A percentile compares a stretch with the other conserved stretches of the same genome.
Conservation (phyloP, 2,329 filamentous ascomycete species). For the Ophiostoma tasmaniense region DNA sequence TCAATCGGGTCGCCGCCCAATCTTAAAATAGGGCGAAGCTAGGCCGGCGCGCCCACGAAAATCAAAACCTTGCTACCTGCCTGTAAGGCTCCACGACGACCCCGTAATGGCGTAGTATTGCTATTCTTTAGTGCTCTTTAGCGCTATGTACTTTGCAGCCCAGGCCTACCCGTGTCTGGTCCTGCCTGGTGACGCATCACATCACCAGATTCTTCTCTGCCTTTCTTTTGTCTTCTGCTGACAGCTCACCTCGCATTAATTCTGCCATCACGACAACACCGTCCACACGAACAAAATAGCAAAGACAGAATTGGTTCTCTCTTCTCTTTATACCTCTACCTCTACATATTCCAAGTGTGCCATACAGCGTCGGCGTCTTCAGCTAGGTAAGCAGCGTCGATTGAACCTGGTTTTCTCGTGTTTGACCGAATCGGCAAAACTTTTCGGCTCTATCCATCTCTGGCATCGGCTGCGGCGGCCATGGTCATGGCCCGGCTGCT, state of each 20-base stretch:
- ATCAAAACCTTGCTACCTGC: not conserved
- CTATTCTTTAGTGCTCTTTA: not conserved
- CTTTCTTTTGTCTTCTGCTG: constrained; percentile 6
- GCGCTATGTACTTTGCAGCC: not conserved
- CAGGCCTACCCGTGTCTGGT: not conserved
- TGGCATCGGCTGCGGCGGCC: not conserved
- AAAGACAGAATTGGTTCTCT: not conserved
- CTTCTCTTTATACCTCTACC: not conserved
- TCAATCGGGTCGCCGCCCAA: not conserved
- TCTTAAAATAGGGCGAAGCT: not conserved
- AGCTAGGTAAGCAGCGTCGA: not conserved
- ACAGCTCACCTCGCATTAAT: not conserved
- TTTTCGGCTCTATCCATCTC: not conserved
- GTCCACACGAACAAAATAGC: not conserved
- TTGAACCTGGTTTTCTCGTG: not conserved
- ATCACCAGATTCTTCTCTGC: constrained; percentile 11
- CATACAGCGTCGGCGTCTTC: not conserved
- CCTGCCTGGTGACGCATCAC: constrained; percentile 11
- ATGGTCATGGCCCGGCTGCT: too few species aligned
- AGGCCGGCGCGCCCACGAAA: not conserved
- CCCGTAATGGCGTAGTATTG: not conserved
- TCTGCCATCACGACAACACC: not conserved
- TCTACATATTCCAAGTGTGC: not conserved
- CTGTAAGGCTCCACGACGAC: not conserved
- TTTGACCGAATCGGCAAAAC: not conserved